Conservation (phyloP, 2,329 filamentous ascomycete genomes). For the Simplicillium aogashimaense region DNA sequence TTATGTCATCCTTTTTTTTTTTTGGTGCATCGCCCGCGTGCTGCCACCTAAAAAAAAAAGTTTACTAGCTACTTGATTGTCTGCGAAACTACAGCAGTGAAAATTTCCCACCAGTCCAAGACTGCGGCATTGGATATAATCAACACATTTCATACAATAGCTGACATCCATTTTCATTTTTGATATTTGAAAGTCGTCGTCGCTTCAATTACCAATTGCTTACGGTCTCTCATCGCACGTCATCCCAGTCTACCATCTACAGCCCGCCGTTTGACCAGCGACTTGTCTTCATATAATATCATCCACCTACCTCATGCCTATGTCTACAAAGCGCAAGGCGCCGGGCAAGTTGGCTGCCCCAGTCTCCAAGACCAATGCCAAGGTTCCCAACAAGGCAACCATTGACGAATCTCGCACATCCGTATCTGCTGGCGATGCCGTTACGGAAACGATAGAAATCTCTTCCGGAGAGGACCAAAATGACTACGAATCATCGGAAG, state of each 20-base stretch:
- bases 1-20: constrained; percentile 6
- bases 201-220: no score
- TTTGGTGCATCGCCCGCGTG: neutral
- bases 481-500: constrained; percentile 37
- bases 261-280: neutral
- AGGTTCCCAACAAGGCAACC: constrained; percentile 34
- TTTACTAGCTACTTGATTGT: constrained; percentile 1
- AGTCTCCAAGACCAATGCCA: constrained; percentile 41
- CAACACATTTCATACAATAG: no score
- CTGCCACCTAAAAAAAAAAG: constrained; percentile 10
- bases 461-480: constrained; percentile 41
- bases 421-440: constrained; percentile 33
- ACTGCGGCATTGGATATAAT: neutral
- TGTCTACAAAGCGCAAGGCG: constrained; percentile 54
- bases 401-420: constrained; percentile 50
- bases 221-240: neutral
- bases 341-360: constrained; percentile 47
- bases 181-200: neutral
- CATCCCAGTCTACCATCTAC: neutral
- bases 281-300: neutral
- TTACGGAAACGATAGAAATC: constrained; percentile 43
- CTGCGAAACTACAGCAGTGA: constrained; percentile 1
- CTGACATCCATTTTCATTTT: neutral
- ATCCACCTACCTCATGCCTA: constrained; percentile 18
- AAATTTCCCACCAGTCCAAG: constrained; percentile 5